These are phyloP conservation scores for Wakefieldia striispora DNA, from an alignment of 768 basidiomycete genomes.

Conservation along the genomic window DNA sequence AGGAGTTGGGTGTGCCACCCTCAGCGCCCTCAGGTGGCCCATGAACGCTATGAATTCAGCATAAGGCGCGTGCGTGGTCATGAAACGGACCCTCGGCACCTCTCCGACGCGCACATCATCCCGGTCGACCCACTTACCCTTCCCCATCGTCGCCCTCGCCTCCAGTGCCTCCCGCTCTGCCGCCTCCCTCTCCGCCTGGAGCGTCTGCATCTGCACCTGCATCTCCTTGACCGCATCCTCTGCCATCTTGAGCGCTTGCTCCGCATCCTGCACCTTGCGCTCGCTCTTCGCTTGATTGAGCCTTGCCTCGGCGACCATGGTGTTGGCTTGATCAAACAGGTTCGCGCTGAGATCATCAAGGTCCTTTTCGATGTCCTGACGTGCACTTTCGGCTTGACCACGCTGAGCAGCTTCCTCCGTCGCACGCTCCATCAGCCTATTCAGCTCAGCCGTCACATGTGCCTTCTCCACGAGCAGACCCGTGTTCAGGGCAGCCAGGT, in stretches of 20 bases:
- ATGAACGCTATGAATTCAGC: slow-evolving; percentile 79
- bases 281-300: slow-evolving; percentile 63
- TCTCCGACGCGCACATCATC: slow-evolving; percentile 27
- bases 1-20: slow-evolving; percentile 52
- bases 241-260: slow-evolving; percentile 74
- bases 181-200: slow-evolving; percentile 65
- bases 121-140: slow-evolving; percentile 65
- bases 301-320: slow-evolving; percentile 96
- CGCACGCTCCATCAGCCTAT: slow-evolving; percentile 90
- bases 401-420: slow-evolving; percentile 91
- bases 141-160: slow-evolving; percentile 54
- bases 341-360: slow-evolving; percentile 90
- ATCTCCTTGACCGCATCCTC: slow-evolving; percentile 84
- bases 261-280: slow-evolving; percentile 72
- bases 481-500: slow-evolving; percentile 86
- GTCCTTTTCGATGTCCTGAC: slow-evolving; percentile 85
- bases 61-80: slow-evolving; percentile 73
- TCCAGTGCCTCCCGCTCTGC: slow-evolving; percentile 52
- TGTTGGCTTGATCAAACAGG: slow-evolving; percentile 91
- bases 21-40: slow-evolving; percentile 69
- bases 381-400: slow-evolving; percentile 85
- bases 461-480: slow-evolving; percentile 89
- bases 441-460: slow-evolving; percentile 89
- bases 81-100: slow-evolving; percentile 41
- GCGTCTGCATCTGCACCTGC: slow-evolving; percentile 79